Evolutionary conservation across 2,329 filamentous ascomycete genomes (phyloP), one percentile per base, ranked within the genome.

Genomic region (Trichoderma atroviride): DNA sequence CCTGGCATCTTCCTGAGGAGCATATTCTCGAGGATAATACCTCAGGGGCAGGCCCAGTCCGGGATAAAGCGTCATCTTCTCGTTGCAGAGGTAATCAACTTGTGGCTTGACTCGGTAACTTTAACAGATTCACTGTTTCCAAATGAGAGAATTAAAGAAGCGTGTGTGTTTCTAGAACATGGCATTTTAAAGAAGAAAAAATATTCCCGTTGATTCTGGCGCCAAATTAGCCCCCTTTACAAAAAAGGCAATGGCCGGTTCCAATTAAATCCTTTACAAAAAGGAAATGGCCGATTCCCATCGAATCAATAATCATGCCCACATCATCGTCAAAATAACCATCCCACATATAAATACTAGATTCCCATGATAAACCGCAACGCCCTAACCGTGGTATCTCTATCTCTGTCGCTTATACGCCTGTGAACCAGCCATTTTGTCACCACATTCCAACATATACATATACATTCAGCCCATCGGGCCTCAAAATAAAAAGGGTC

Each of bases 301-400:
- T 35, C 33, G 19, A 60, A 14, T 14, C 68, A 33, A 53, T 27
- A 65, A 53, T 29, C 69, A 29, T 67, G 24, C 11, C 56, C 50
- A 22, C 16, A 52, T 52, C 27, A 33, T 31, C 43, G 31, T 52
- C 31, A 33, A 6, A 6, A 22, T 22, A 24, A 7, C 29, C 55
- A 52, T 59, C 22, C 55, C 55, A 52, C 14, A 50, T 50, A 24
- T n/a, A 69, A 59, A 70, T 50, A n/a, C n/a, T n/a, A 55, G 27
- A 29, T 29, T 56, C 19, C 40, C 69, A 29, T 59, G 58, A 68
- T 50, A 31, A 57, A 68, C 73, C 75, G 66, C 71, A 83, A 83
- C 81, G 80, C 82, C 47, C 81, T 65, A 69, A 76, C 69, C 76
- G 72, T 81, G 82, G 81, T 84, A 79, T 79, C 77, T 74, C 73